These are phyloP conservation scores for Camillea tinctor DNA, from an alignment of 2,329 filamentous ascomycete genomes.

Conservation along the genomic window DNA sequence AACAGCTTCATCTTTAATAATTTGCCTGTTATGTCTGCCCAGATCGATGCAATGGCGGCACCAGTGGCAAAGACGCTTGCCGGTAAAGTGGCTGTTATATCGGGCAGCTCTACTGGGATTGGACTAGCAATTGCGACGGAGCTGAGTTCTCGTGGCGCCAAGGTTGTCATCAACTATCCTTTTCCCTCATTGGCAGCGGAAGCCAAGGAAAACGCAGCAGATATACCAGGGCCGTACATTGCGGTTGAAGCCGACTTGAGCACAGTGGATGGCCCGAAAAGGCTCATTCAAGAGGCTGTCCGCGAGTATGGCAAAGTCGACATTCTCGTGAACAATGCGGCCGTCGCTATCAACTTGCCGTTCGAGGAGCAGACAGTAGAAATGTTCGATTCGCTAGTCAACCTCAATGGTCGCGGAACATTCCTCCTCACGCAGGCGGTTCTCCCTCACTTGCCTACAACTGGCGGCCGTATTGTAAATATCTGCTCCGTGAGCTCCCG, in stretches of 20 bases:
- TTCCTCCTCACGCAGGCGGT: constrained; percentile 41
- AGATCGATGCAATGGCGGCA: background rate
- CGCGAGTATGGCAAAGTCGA: constrained; percentile 37
- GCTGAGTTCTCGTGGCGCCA: constrained; percentile 44
- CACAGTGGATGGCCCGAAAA: background rate
- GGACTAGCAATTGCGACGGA: constrained; percentile 44
- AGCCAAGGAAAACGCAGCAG: constrained; percentile 28
- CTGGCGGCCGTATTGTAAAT: background rate
- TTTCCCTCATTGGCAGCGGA: constrained; percentile 29
- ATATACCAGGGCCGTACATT: background rate
- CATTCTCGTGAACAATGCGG: constrained; percentile 39
- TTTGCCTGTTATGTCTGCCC: background rate
- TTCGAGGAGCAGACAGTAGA: constrained; percentile 38
- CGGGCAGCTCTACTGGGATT: constrained; percentile 43
- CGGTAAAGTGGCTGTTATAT: constrained; percentile 52
- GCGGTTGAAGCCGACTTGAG: background rate
- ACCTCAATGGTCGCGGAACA: constrained; percentile 41
- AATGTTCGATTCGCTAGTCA: constrained; percentile 40
- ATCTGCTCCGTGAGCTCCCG: constrained; percentile 32
- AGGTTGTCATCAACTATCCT: constrained; percentile 50
- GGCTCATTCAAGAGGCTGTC: constrained; percentile 26
- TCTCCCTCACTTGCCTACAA: constrained; percentile 37
- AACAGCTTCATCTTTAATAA: too few species aligned
- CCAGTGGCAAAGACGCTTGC: background rate
- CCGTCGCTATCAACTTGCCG: constrained; percentile 37